phyloP scores from a whole-genome alignment of 305 asterid genomes.

The Rubia peregrina region DNA sequence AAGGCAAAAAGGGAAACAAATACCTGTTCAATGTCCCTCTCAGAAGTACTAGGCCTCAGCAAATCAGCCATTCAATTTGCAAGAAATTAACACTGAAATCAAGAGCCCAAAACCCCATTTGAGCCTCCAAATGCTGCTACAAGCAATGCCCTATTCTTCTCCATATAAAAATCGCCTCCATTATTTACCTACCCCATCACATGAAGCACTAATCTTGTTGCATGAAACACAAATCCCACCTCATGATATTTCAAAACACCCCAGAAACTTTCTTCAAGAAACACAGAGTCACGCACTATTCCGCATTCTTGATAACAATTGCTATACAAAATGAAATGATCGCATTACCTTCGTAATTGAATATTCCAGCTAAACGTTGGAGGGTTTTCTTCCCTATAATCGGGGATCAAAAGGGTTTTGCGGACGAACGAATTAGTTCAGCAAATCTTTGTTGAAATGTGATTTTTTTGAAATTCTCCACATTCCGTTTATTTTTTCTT shows the following conservation, averaged over 20 bases:
- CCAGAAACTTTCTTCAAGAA: conserved; percentile 1
- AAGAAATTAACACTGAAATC: conserved; percentile 31
- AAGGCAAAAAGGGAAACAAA: conserved; percentile 1
- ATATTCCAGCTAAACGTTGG: conserved; percentile 12
- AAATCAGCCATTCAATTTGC: conserved; percentile 89
- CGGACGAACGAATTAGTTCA: conserved; percentile 7
- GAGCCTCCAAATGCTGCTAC: conserved; percentile 32
- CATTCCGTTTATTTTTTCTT: background rate
- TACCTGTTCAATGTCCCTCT: conserved; percentile 88
- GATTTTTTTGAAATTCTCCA: conserved; percentile 6
- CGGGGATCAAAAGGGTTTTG: conserved; percentile 15
- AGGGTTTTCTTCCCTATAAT: conserved; percentile 19
- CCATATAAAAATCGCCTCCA: conserved; percentile 26
- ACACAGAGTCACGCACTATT: background rate
- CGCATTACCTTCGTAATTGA: conserved; percentile 8
- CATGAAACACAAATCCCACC: conserved; percentile 12
- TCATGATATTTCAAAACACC: background rate
- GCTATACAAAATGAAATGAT: background rate
- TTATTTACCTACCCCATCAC: conserved; percentile 36
- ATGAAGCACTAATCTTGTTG: conserved; percentile 10
- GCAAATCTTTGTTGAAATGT: conserved; percentile 14
- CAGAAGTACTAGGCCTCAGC: conserved; percentile 59
- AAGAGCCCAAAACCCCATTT: conserved; percentile 62
- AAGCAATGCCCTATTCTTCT: conserved; percentile 25
- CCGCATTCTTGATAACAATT: conserved; percentile 1